phyloP scores from a whole-genome alignment of 192 early-diverging fungal species.

The Coemansia sp. region DNA sequence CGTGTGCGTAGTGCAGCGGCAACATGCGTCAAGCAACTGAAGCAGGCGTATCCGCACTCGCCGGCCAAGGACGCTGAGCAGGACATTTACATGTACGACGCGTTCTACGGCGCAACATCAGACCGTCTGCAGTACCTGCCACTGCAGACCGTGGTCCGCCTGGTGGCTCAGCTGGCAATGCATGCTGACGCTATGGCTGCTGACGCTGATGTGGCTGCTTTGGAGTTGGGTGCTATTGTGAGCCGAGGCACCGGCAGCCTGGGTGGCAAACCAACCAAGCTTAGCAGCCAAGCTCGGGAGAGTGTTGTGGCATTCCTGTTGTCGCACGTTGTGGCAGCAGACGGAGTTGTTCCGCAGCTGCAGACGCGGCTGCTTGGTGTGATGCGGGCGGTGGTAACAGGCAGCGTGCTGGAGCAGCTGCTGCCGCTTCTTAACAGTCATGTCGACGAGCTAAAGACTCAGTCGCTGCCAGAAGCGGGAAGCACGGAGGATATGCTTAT shows the following conservation, averaged over 20 bases:
- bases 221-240: slow-evolving; percentile 44
- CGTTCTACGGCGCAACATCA: slow-evolving; percentile 57
- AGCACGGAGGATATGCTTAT: slow-evolving; percentile 25
- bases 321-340: slow-evolving; percentile 56
- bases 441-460: slow-evolving; percentile 11
- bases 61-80: slow-evolving; percentile 10
- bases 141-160: slow-evolving; percentile 37
- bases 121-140: slow-evolving; percentile 61
- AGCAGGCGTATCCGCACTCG: slow-evolving; percentile 23
- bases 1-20: slow-evolving; percentile 66
- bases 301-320: slow-evolving; percentile 56
- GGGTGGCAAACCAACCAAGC: slow-evolving; percentile 18
- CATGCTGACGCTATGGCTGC: slow-evolving; percentile 15
- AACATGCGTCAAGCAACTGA: slow-evolving; percentile 60
- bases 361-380: slow-evolving; percentile 25
- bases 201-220: slow-evolving; percentile 39
- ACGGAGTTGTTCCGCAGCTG: slow-evolving; percentile 42
- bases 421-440: slow-evolving; percentile 24
- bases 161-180: slow-evolving; percentile 55
- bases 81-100: slow-evolving; percentile 59
- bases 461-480: slow-evolving; percentile 13
- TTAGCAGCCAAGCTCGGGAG: slow-evolving; percentile 37
- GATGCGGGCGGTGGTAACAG: slow-evolving; percentile 15
- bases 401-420: slow-evolving; percentile 29
- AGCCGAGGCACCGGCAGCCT: slow-evolving; percentile 27